Evolutionary conservation across 2,329 filamentous ascomycete species (phyloP).

Genomic region (Nannizziopsis arthrosporioides): DNA sequence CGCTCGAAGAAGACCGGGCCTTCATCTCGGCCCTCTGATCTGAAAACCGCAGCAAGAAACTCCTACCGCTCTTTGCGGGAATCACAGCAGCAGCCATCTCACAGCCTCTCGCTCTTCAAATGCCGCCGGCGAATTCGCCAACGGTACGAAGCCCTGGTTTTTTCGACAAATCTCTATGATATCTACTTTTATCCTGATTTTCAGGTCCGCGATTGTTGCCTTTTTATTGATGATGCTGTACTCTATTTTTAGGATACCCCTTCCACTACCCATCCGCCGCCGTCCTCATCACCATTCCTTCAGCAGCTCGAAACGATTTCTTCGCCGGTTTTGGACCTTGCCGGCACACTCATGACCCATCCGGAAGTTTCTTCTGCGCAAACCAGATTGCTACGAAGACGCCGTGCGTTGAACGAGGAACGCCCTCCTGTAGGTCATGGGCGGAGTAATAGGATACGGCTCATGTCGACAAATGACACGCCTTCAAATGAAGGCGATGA

Average conservation of each 20-base stretch:
- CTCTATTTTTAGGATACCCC: conserved; percentile 4
- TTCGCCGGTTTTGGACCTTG: conserved; percentile 41
- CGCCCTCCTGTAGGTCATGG: conserved; percentile 2
- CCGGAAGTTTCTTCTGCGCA: conserved; percentile 39
- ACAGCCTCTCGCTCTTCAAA: not conserved
- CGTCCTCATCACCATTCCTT: conserved; percentile 32
- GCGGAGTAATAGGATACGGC: conserved; percentile 2
- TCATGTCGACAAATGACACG: not conserved
- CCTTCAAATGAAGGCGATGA: no score
- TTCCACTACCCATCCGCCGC: conserved; percentile 14
- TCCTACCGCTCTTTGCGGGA: not conserved
- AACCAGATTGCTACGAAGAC: conserved; percentile 40
- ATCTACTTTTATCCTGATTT: not conserved
- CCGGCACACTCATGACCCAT: conserved; percentile 38
- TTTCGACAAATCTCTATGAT: not conserved
- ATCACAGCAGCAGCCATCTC: not conserved
- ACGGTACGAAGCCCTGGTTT: conserved; percentile 1
- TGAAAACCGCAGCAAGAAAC: no score
- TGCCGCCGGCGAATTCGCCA: conserved; percentile 12
- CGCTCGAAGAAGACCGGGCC: no score
- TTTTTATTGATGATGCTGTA: not conserved
- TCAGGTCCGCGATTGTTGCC: not conserved
- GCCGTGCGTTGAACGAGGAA: conserved; percentile 17
- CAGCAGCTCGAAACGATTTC: conserved; percentile 38
- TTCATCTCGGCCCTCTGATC: not conserved